A percentile compares a stretch with the other conserved stretches of the same genome.
Conservation (phyloP, 2,329 filamentous ascomycete genomes). For the Beauveria bassiana region DNA sequence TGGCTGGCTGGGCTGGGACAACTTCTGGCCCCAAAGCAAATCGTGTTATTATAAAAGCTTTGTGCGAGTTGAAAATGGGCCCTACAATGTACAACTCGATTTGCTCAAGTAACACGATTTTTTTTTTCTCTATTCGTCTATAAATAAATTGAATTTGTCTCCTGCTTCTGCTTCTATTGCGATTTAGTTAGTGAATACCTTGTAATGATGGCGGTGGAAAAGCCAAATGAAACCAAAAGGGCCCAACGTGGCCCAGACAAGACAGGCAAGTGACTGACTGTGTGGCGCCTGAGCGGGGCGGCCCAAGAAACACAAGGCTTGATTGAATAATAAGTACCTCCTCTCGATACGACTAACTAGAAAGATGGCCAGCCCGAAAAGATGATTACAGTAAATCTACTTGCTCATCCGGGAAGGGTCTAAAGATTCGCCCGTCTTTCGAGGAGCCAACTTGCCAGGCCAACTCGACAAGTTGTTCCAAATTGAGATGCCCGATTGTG, state of each 20-base stretch:
- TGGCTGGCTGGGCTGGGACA: background rate
- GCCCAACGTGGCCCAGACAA: constrained; percentile 8
- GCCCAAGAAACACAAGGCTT: background rate
- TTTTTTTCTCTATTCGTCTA: background rate
- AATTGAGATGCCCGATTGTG: background rate
- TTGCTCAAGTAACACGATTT: background rate
- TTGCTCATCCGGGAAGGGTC: background rate
- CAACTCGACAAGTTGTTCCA: too few relatives aligned
- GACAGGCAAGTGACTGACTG: constrained; percentile 3
- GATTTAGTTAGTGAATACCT: background rate
- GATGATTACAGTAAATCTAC: background rate
- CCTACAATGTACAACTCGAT: background rate
- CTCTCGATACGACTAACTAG: background rate
- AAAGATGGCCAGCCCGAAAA: background rate
- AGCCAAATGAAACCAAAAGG: constrained; percentile 9
- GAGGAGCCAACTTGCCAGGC: background rate
- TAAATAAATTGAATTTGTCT: background rate
- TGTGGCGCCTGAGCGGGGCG: constrained; percentile 4
- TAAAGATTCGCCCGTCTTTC: background rate
- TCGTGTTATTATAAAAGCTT: background rate
- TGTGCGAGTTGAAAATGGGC: background rate
- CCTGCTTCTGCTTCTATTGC: background rate
- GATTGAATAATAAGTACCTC: background rate
- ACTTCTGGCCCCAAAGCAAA: background rate
- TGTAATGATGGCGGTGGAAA: background rate